Evolutionary conservation across 306 rosid genomes (phyloP), one percentile per base, ranked within the genome.

Genomic region (Phaseolus lunatus): DNA sequence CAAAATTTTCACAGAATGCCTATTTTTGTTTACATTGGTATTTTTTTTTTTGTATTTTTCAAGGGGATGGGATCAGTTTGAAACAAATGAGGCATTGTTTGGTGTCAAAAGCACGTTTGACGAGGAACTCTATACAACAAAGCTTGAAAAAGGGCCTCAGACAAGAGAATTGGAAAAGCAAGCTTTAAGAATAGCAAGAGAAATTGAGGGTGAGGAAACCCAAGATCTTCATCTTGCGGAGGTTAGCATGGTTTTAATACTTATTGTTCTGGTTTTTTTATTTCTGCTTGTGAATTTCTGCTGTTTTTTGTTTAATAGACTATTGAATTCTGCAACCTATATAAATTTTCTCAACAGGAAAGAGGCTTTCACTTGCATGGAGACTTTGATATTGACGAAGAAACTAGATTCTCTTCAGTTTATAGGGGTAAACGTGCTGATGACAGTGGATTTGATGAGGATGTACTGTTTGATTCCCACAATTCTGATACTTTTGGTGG

Each of bases 191-290:
- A 82, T 92, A 81, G 99, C 98, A 4, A 85, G 89, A 84, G 97
- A 95, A 89, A 95, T 92, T 80, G 99, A 95, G 96, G 92, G 90
- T 0, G 99, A 95, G 90, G 99, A 88, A 2, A 89, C 99, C 48
- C 87, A 67, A 83, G 98, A 95, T 91, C 91, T 88, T 82, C 99
- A 95, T 85, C 83, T 86, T 45, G 97, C 98, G 14, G 99, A 92
- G 94, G 99, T 94, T 81, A 76, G 91, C 72, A 71, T 79, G 57
- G 79, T 72, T 78, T 67, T 52, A 53, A 61, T 50, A 37, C 50
- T 33, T 71, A 22, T 20, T 45, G 65, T 72, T 67, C 44, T 58
- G 15, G 13, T 69, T 31, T 31, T 50, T 65, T 53, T 49, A 53
- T 85, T 78, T 24, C 49, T 54, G 26, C 49, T 61, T 45, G 11